Percentiles rank a stretch among this genome's conserved stretches.
phyloP scores from a whole-genome alignment of 495 filamentous ascomycete genomes.

The Penicillium chermesinum region DNA sequence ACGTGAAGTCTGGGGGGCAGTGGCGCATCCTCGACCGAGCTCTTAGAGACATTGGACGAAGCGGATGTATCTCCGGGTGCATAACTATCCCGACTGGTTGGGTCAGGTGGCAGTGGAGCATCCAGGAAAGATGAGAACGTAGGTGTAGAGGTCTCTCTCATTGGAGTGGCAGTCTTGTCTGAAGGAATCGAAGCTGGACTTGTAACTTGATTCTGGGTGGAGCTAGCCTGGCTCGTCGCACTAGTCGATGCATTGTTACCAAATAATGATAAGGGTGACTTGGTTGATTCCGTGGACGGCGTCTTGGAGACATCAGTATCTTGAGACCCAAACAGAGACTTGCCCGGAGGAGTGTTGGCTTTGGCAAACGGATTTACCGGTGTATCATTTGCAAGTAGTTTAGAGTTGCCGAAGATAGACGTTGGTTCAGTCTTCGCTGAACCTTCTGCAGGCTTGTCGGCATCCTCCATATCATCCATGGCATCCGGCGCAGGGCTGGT shows the following conservation, averaged over 20 bases:
- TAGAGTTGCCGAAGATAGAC: slow-evolving; percentile 16
- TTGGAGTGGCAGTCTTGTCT: slow-evolving; percentile 34
- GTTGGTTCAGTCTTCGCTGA: slow-evolving; percentile 17
- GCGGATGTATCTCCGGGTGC: slow-evolving; percentile 62
- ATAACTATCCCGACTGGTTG: slow-evolving; percentile 64
- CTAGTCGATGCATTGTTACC: slow-evolving; percentile 19
- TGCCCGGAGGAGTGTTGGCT: not conserved
- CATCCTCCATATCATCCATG: slow-evolving; percentile 41
- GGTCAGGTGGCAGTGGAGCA: slow-evolving; percentile 69
- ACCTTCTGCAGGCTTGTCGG: slow-evolving; percentile 11
- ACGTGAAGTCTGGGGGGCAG: slow-evolving; percentile 23
- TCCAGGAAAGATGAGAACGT: slow-evolving; percentile 31
- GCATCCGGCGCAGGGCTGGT: slow-evolving; percentile 23
- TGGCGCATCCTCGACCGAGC: slow-evolving; percentile 42
- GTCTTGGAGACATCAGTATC: slow-evolving; percentile 19
- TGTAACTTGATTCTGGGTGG: slow-evolving; percentile 19
- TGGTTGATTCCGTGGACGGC: slow-evolving; percentile 27
- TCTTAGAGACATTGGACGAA: slow-evolving; percentile 55
- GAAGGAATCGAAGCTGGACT: slow-evolving; percentile 34
- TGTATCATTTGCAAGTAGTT: not conserved
- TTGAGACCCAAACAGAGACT: slow-evolving; percentile 2
- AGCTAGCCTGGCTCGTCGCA: slow-evolving; percentile 6
- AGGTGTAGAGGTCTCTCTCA: slow-evolving; percentile 19
- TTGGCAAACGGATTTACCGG: slow-evolving; percentile 28
- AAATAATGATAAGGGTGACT: slow-evolving; percentile 36